Percentiles rank a stretch among this genome's conserved stretches.
Conservation (phyloP, 2,329 filamentous ascomycete genomes). For the Alternaria sp. region DNA sequence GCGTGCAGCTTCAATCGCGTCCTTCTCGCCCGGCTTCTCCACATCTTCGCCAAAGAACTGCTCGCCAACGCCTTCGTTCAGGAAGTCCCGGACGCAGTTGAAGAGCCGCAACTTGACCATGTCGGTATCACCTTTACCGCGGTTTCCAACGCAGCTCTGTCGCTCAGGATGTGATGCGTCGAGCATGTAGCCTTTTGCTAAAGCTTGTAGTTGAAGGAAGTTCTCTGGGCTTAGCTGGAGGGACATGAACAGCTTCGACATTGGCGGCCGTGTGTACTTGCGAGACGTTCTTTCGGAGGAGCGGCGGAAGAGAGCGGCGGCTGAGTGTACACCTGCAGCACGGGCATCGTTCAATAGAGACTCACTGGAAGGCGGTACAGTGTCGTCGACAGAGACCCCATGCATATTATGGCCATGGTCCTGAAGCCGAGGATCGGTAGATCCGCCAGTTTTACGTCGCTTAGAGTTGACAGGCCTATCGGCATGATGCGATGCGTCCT, state of each 20-base stretch:
- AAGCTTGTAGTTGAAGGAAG: slow-evolving; percentile 62
- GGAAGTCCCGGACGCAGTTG: slow-evolving; percentile 62
- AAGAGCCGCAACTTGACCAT: slow-evolving; percentile 64
- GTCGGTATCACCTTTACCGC: slow-evolving; percentile 61
- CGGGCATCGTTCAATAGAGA: slow-evolving; percentile 50
- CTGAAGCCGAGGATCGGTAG: slow-evolving; percentile 22
- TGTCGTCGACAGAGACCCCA: slow-evolving; percentile 10
- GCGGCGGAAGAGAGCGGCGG: slow-evolving; percentile 60
- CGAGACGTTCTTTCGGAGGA: slow-evolving; percentile 52
- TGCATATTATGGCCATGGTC: slow-evolving; percentile 1
- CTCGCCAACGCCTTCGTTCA: slow-evolving; percentile 58
- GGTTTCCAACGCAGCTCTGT: slow-evolving; percentile 63
- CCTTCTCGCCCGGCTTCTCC: slow-evolving; percentile 42
- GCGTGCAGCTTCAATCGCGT: slow-evolving; percentile 40
- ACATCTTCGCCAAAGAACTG: slow-evolving; percentile 56
- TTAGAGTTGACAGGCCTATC: slow-evolving; percentile 20
- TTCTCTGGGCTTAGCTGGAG: slow-evolving; percentile 63
- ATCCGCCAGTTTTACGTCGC: slow-evolving; percentile 25
- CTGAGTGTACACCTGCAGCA: slow-evolving; percentile 58
- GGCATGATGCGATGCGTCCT: slow-evolving; percentile 8
- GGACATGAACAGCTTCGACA: slow-evolving; percentile 64
- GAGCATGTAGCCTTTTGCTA: slow-evolving; percentile 64
- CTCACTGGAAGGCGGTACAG: slow-evolving; percentile 23
- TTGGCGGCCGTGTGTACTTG: slow-evolving; percentile 64
- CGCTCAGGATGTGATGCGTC: slow-evolving; percentile 61